phyloP scores from a whole-genome alignment of 495 filamentous ascomycete species.

The Lophiotrema nucula region DNA sequence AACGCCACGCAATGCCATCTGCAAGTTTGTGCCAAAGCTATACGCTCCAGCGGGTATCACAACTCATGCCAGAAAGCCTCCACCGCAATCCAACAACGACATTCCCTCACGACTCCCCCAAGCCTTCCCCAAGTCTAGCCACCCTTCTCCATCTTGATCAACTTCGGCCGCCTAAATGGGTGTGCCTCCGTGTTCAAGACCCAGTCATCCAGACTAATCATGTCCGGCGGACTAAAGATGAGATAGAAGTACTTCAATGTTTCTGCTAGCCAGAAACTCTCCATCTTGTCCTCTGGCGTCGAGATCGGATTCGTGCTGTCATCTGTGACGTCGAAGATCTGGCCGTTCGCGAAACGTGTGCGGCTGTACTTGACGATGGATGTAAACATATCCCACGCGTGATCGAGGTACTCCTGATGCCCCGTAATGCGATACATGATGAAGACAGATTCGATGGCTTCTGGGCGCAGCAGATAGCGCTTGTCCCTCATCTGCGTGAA shows the following conservation, averaged over 20 bases:
- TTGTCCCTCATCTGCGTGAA: conserved; percentile 43
- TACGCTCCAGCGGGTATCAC: not conserved
- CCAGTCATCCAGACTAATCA: conserved; percentile 81
- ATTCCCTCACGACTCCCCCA: not conserved
- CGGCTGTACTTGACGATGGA: conserved; percentile 45
- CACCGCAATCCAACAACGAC: not conserved
- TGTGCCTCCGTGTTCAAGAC: conserved; percentile 63
- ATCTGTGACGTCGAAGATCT: conserved; percentile 42
- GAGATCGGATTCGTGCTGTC: not conserved
- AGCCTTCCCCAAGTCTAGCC: not conserved
- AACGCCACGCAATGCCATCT: not conserved
- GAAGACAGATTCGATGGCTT: conserved; percentile 65
- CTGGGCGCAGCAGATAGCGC: conserved; percentile 50
- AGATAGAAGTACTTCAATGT: conserved; percentile 82
- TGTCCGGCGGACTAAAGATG: conserved; percentile 65
- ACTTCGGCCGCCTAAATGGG: conserved; percentile 51
- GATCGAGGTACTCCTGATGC: conserved; percentile 52
- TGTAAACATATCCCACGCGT: conserved; percentile 62
- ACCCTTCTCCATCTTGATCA: conserved; percentile 1
- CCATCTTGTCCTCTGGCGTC: conserved; percentile 45
- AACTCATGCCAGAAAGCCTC: not conserved
- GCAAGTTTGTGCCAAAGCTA: not conserved
- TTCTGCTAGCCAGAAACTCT: conserved; percentile 69
- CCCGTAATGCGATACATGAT: conserved; percentile 59
- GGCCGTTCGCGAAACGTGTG: conserved; percentile 52